Percentiles rank a stretch among this genome's conserved stretches.
Evolutionary conservation across 371 early-diverging fungal species (phyloP).

Genomic region (Lichtheimia ornata): DNA sequence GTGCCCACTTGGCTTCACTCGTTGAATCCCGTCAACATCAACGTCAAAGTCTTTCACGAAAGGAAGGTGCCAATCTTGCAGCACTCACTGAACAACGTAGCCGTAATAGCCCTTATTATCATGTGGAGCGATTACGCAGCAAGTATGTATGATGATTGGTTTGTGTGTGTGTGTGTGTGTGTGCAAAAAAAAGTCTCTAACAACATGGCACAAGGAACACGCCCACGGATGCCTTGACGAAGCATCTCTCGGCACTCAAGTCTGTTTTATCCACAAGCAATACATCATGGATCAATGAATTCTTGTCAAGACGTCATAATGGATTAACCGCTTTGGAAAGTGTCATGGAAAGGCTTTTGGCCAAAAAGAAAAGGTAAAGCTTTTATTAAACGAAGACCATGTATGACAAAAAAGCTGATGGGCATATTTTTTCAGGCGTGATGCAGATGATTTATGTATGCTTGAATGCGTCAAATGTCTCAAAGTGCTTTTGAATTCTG

Average conservation of each 20-base stretch:
- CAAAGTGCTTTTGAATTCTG: conserved; percentile 55
- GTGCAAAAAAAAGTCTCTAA: not conserved
- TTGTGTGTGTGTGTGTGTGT: conserved; percentile 1
- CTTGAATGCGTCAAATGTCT: conserved; percentile 66
- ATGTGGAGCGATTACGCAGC: conserved; percentile 41
- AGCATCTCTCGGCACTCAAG: conserved; percentile 55
- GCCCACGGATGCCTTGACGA: conserved; percentile 42
- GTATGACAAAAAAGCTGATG: too few species aligned
- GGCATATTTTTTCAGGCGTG: not conserved
- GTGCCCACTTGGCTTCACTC: conserved; percentile 22
- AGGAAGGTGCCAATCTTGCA: not conserved
- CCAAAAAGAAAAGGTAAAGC: conserved; percentile 50
- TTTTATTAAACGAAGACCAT: not conserved
- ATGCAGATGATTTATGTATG: conserved; percentile 34
- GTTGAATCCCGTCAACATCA: conserved; percentile 5
- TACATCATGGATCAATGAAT: conserved; percentile 61
- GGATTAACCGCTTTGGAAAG: conserved; percentile 56
- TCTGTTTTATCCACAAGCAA: conserved; percentile 51
- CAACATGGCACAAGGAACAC: conserved; percentile 26
- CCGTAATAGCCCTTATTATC: conserved; percentile 42
- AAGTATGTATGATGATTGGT: conserved; percentile 24
- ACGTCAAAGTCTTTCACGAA: too few species aligned
- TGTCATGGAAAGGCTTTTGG: conserved; percentile 50
- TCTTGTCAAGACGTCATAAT: conserved; percentile 51
- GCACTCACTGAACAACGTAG: conserved; percentile 26